Percentiles rank a stretch among this genome's conserved stretches.
Conservation (phyloP, 2,329 filamentous ascomycete genomes). For the Alternaria tenuissima region DNA sequence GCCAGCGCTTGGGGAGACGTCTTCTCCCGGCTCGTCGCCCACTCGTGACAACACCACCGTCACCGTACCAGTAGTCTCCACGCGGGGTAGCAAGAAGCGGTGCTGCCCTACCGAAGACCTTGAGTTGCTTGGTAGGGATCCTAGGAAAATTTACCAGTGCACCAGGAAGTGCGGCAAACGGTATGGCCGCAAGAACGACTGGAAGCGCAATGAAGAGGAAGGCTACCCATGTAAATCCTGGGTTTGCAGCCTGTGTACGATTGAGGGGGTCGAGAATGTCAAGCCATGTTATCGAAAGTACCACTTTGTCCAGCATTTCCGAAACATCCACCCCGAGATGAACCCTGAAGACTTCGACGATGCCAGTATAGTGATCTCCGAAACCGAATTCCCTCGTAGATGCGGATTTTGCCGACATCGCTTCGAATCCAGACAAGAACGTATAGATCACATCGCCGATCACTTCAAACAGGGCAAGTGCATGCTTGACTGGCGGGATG, state of each 20-base stretch:
- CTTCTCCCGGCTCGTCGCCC: slow-evolving; percentile 24
- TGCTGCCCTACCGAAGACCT: slow-evolving; percentile 45
- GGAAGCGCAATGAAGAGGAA: slow-evolving; percentile 51
- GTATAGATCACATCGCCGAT: slow-evolving; percentile 51
- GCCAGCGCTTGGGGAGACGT: slow-evolving; percentile 17
- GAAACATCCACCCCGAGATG: slow-evolving; percentile 48
- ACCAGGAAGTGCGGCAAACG: slow-evolving; percentile 50
- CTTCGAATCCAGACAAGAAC: slow-evolving; percentile 45
- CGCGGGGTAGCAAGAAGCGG: slow-evolving; percentile 45
- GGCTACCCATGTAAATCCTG: slow-evolving; percentile 48
- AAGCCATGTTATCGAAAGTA: slow-evolving; percentile 50
- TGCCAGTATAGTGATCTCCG: slow-evolving; percentile 41
- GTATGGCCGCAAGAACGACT: slow-evolving; percentile 50
- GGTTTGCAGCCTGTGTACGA: slow-evolving; percentile 45
- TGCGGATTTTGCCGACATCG: slow-evolving; percentile 50
- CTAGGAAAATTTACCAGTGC: slow-evolving; percentile 50
- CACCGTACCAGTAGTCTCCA: slow-evolving; percentile 23
- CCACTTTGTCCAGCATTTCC: slow-evolving; percentile 50
- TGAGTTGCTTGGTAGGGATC: slow-evolving; percentile 40
- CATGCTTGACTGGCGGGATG: slow-evolving; percentile 50
- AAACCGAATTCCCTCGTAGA: slow-evolving; percentile 46
- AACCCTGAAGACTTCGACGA: slow-evolving; percentile 44
- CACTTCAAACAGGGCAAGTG: slow-evolving; percentile 51
- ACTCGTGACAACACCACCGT: slow-evolving; percentile 29
- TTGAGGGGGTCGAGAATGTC: slow-evolving; percentile 43